Conservation (phyloP, 2,329 filamentous ascomycete species). For the Phoma sp. region DNA sequence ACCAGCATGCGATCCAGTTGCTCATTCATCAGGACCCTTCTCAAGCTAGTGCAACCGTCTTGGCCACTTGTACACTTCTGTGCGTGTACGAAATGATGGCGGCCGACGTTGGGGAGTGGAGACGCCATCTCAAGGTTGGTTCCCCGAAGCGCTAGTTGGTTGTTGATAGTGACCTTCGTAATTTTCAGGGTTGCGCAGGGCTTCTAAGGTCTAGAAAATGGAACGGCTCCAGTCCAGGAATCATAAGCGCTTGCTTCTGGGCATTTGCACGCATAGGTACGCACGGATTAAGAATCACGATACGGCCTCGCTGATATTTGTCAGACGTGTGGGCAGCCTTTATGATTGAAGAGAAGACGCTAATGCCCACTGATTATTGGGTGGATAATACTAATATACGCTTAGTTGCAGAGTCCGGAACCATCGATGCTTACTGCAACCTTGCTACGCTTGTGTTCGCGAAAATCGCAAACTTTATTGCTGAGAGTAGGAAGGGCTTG, state of each 20-base stretch:
- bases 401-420: not conserved
- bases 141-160: not conserved
- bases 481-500: not conserved
- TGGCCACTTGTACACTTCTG: not conserved
- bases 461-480: not conserved
- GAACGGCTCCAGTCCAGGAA: not conserved
- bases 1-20: constrained; percentile 3
- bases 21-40: constrained; percentile 4
- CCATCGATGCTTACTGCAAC: constrained; percentile 5
- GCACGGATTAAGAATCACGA: not conserved
- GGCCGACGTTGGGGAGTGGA: constrained; percentile 1
- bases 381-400: not conserved
- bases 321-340: constrained; percentile 4
- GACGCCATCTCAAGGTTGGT: constrained; percentile 5
- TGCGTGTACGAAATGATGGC: constrained; percentile 8
- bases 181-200: not conserved
- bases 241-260: constrained; percentile 5
- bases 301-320: not conserved
- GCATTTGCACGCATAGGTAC: constrained; percentile 7
- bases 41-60: not conserved
- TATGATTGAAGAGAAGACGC: not conserved
- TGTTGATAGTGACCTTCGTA: not conserved
- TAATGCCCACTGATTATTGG: constrained; percentile 3
- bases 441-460: constrained; percentile 3
- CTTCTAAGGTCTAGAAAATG: not conserved